Evolutionary conservation across 768 basidiomycete species (phyloP), one percentile per base, ranked within the genome.

Genomic region (Cyclocybe cylindracea): DNA sequence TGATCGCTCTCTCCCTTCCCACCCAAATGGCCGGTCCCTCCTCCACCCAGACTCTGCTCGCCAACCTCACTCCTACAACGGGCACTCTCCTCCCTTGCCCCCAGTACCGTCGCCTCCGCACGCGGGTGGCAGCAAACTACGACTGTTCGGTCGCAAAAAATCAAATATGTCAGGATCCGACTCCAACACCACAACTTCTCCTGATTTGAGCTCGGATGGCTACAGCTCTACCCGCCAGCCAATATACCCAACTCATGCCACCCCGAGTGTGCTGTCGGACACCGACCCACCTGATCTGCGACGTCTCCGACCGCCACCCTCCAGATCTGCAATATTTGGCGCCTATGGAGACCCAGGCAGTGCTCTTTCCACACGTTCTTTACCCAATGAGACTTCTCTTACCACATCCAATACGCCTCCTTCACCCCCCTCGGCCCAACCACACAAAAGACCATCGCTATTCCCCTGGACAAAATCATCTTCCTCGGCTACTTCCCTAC

Each of bases 271-370:
- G 5, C 70, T 67, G 5, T 78, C 80, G 39, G 79, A 81, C 46
- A 65, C 72, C 3, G 80, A 78, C 11, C 60, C 68, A 14, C 51
- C 73, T 44, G 72, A 70, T 19, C 57, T 73, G 24, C 76, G 75
- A 33, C 70, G 72, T 32, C 68, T 77, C 9, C 70, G 76, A 10
- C 85, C 83, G 3, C 84, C 87, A 1, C 86, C 86, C 1, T 78
- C 79, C 16, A 83, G 83, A 61, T 83, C 82, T 2, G 78, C 83
- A 39, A 76, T 89, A 49, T 88, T 89, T 65, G 79, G 77, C 8
- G 76, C 77, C 5, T 79, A 85, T 57, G 78, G 69, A 19, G 84
- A 81, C 61, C 77, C 77, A 19, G 67, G 67, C 59, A 71, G 68
- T 59, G 75, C 78, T 11, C 71, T 77, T 51, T 87, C 87, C 13